These are phyloP conservation scores for Penicillium frequentans DNA, from an alignment of 2,329 filamentous ascomycete species.

Conservation along the genomic window DNA sequence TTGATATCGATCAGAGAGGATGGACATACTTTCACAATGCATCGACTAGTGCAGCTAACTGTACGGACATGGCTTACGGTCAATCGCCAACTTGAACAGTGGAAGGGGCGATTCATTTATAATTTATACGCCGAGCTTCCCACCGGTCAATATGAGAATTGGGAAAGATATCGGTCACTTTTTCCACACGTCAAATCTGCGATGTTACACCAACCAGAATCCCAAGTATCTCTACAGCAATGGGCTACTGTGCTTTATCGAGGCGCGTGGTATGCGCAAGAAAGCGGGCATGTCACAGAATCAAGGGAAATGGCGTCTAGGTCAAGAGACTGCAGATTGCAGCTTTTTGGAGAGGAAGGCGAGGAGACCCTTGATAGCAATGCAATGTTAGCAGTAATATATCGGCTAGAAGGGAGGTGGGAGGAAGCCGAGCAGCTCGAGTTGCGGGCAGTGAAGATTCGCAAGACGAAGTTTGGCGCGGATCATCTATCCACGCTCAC, in stretches of 20 bases:
- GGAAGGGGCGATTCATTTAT: background rate
- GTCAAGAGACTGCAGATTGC: background rate
- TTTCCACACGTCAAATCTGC: background rate
- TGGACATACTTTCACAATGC: background rate
- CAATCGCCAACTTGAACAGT: background rate
- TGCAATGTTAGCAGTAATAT: background rate
- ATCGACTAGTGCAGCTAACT: background rate
- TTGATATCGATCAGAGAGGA: background rate
- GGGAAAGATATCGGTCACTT: background rate
- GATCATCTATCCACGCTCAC: background rate
- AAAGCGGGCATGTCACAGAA: no score
- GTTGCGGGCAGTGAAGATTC: background rate
- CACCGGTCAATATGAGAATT: background rate
- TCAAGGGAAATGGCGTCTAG: no score
- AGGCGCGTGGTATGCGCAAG: no score
- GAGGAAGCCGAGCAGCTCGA: background rate
- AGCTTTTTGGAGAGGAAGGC: background rate
- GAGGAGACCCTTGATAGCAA: background rate
- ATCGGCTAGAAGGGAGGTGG: background rate
- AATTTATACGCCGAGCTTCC: background rate
- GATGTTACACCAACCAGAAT: background rate
- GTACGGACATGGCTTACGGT: background rate
- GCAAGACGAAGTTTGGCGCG: background rate
- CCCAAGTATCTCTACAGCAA: background rate
- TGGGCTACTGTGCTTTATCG: background rate